Evolutionary conservation across 2,329 filamentous ascomycete genomes (phyloP), one percentile per base, ranked within the genome.

Genomic region (Lomentospora prolificans): DNA sequence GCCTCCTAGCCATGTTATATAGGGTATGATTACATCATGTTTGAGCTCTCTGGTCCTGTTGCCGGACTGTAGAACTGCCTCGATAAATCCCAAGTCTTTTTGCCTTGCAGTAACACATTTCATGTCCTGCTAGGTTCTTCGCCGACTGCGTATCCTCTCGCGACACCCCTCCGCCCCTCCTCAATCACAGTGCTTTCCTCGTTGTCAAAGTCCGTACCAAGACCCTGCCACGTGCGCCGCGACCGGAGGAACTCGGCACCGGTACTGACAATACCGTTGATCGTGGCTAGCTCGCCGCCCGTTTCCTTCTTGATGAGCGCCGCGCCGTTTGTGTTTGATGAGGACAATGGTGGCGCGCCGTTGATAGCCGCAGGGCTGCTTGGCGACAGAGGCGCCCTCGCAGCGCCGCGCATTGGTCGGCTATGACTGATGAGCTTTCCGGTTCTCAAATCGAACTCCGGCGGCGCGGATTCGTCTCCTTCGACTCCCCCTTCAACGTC

Each of bases 361-460:
- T 30, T 50, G n/a, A 30, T 19, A 57, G 67, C 57, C 8, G 61
- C 58, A 62, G 61, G 58, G 59, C 59, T 44, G 62, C 55, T 65
- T 58, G 56, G 56, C 58, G 57, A 53, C 51, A 31, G 55, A 14
- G 36, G 60, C 57, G 50, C 60, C 58, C 36, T 60, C 58, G 58
- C 44, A 54, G 75, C 72, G 65, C 71, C 65, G 3, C 75, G 74
- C 82, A 92, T 89, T 4, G 90, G 90, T 56, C 89, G 80, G 57
- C 87, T 87, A 62, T 87, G 83, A 10, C 84, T 87, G 44, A 95
- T 77, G 63, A 96, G 89, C 59, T 82, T 84, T 33, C 92, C 92
- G 2, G 91, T 96, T 10, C 92, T 80, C 8, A 97, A 78, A 69
- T 99, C 92, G 63, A 95, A 99, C 63, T 96, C 89, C 0, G 94